A percentile compares a stretch with the other conserved stretches of the same genome.
Evolutionary conservation across 2,329 filamentous ascomycete genomes (phyloP).

Genomic region (Sporothrix protearum): DNA sequence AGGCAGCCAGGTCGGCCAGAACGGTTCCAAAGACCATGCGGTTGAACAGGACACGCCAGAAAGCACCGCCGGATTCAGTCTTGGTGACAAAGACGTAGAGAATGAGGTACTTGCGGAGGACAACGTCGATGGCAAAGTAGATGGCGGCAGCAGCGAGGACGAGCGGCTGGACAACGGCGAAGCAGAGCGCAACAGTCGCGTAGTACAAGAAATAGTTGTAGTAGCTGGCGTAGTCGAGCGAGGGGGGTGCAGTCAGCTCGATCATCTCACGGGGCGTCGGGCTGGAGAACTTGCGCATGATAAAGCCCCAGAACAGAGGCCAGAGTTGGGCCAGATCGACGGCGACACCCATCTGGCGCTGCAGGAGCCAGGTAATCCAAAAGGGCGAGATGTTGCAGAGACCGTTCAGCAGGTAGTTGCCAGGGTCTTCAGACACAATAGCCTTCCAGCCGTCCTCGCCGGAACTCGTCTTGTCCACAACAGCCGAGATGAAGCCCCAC

Average conservation of each 20-base stretch:
- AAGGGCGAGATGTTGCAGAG: constrained; percentile 82
- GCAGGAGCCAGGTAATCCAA: constrained; percentile 90
- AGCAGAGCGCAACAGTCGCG: constrained; percentile 81
- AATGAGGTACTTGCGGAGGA: constrained; percentile 91
- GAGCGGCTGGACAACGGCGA: constrained; percentile 79
- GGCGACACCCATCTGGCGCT: constrained; percentile 89
- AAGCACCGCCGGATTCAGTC: constrained; percentile 88
- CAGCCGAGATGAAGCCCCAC: constrained; percentile 67
- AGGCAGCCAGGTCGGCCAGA: constrained; percentile 73
- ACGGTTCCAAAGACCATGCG: constrained; percentile 81
- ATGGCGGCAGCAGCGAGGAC: constrained; percentile 80
- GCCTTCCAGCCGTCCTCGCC: constrained; percentile 65
- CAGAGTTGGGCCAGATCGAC: constrained; percentile 88
- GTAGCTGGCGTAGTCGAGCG: constrained; percentile 93
- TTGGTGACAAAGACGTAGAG: constrained; percentile 96
- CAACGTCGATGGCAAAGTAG: constrained; percentile 84
- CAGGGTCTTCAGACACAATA: constrained; percentile 62
- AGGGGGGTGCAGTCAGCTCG: constrained; percentile 83
- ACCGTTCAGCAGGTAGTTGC: constrained; percentile 58
- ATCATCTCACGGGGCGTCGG: constrained; percentile 90
- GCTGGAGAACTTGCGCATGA: constrained; percentile 76
- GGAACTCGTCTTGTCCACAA: constrained; percentile 57
- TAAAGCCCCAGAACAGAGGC: constrained; percentile 78
- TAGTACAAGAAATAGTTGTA: constrained; percentile 99
- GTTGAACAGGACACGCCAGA: constrained; percentile 90